Base-by-base conservation (phyloP, 164 flowering plant species). In the Saururus chinensis region DNA sequence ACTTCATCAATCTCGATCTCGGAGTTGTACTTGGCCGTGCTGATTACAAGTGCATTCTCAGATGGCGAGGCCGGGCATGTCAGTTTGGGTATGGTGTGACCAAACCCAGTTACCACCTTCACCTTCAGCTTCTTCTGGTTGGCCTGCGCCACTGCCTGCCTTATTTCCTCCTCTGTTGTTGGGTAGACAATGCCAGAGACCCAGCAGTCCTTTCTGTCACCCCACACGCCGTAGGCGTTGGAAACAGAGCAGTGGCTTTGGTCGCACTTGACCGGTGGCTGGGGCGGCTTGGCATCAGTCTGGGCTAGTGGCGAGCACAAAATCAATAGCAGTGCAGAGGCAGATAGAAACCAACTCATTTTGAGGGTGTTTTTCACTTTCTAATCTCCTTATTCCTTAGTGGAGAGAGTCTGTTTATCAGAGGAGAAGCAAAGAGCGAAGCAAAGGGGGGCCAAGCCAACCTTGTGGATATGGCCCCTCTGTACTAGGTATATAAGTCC, bases 171-270 rank as follows among this genome's bases (percentile, higher is more conserved):
- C 56, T 92, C 92, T 42, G 89, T 80, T 52, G 79, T 70, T 4
- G 96, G 98, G 79, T 85, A 87, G 16, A 66, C 45, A n/a, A 79
- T 71, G 19, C 25, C 63, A 0, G 74, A 49, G 24, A 71, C 83
- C 55, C 45, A 64, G 51, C 98, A 92, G 20, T 71, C 79, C 40
- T 68, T 73, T 23, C 98, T 57, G 66, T 92, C 98, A 0, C 72
- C 75, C 96, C 96, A 89, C 11, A 60, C 68, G 14, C 95, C 96
- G 64, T 89, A 92, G 59, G 89, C 65, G 69, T 92, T 92, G 68
- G 57, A 35, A 20, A 89, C 77, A 63, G 60, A 65, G 77, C 98
- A 89, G 57, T 71, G 76, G 2, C 73, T 69, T 7, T 25, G 19
- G 68, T 67, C 65, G 75, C 98, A 88, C 7, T 37, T 74, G 26